A percentile compares a stretch with the other conserved stretches of the same genome.
Conservation (phyloP, 1,284 basidiomycete species). For the Cronartium quercuum region DNA sequence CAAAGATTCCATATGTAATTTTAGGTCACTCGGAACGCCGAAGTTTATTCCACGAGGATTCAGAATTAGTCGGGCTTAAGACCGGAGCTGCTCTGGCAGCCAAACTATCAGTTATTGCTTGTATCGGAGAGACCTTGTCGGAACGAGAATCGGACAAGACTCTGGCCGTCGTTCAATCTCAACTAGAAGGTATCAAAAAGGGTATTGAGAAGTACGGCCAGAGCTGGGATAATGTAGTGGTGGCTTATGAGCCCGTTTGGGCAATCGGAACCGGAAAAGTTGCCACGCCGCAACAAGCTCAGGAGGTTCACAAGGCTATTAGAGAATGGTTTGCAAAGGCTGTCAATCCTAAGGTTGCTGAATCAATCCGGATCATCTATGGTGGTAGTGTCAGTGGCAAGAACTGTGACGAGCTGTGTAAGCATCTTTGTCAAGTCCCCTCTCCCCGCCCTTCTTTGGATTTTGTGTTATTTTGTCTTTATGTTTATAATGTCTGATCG, state of each 20-base stretch:
- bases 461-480: background rate
- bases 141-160: constrained; percentile 80
- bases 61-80: constrained; percentile 77
- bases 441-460: constrained; percentile 26
- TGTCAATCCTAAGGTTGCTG: constrained; percentile 67
- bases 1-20: constrained; percentile 83
- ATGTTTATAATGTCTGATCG: background rate
- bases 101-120: constrained; percentile 81
- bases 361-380: constrained; percentile 80
- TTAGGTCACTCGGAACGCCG: constrained; percentile 97
- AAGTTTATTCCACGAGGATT: constrained; percentile 81
- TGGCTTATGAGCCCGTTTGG: constrained; percentile 79
- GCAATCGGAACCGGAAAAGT: constrained; percentile 97
- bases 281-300: constrained; percentile 74
- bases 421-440: constrained; percentile 51
- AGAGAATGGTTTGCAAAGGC: constrained; percentile 66
- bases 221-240: constrained; percentile 63
- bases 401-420: constrained; percentile 80
- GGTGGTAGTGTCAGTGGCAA: constrained; percentile 84
- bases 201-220: constrained; percentile 60
- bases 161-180: constrained; percentile 69
- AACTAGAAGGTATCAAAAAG: constrained; percentile 70
- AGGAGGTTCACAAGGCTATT: constrained; percentile 81
- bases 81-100: constrained; percentile 68
- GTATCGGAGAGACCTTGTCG: constrained; percentile 87